A percentile compares a stretch with the other conserved stretches of the same genome.
These are phyloP conservation scores for Lachancea kluyveri DNA, from an alignment of 805 yeast species.

Conservation along the genomic window DNA sequence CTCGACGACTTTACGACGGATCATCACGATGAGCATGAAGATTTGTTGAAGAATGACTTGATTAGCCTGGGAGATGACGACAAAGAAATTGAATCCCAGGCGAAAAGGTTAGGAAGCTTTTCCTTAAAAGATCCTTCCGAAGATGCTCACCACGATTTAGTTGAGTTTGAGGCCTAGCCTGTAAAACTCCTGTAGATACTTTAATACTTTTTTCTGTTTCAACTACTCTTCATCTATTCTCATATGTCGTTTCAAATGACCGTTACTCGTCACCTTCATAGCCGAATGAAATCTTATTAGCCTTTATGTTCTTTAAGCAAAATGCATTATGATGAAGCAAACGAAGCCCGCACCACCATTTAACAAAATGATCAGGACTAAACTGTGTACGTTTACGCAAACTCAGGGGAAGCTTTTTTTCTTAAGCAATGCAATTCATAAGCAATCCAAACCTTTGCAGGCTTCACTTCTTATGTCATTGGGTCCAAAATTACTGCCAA, in stretches of 20 bases:
- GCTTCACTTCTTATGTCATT: slow-evolving; percentile 3
- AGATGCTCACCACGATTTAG: slow-evolving; percentile 21
- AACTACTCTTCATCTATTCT: too few species aligned
- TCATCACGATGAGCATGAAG: slow-evolving; percentile 25
- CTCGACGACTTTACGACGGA: slow-evolving; percentile 27
- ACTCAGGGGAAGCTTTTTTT: slow-evolving; percentile 14
- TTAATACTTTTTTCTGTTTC: too few species aligned
- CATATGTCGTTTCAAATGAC: too few species aligned
- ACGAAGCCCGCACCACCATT: too few species aligned
- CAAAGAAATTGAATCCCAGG: slow-evolving; percentile 12
- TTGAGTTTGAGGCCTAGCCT: slow-evolving; percentile 31
- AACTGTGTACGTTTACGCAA: slow-evolving; percentile 4
- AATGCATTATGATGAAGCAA: too few species aligned
- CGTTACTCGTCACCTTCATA: too few species aligned
- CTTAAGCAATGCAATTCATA: slow-evolving; percentile 14
- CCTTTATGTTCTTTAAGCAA: too few species aligned
- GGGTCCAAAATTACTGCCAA: neutral
- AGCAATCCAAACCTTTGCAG: slow-evolving; percentile 13
- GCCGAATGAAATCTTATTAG: too few species aligned
- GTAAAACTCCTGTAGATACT: too few species aligned
- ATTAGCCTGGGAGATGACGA: slow-evolving; percentile 20
- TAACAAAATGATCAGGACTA: neutral
- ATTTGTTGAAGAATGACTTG: slow-evolving; percentile 24
- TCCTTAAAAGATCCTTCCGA: slow-evolving; percentile 9
- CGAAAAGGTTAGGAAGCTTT: slow-evolving; percentile 12